Evolutionary conservation across 257 asterid species (phyloP).

Genomic region (Solanum bulbocastanum): DNA sequence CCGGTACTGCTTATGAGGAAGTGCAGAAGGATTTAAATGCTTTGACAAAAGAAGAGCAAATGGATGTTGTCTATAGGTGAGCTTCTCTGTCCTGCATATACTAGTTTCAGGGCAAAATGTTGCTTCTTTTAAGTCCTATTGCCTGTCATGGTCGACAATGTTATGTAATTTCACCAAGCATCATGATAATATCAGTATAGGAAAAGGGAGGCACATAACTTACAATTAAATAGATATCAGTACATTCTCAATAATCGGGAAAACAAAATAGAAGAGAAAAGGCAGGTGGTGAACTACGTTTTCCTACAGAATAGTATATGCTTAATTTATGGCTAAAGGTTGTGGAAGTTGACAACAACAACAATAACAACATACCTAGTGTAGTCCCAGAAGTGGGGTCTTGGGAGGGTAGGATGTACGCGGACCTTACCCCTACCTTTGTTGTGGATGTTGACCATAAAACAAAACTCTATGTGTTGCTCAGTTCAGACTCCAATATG

Average conservation of each 20-base stretch:
- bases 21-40: slow-evolving; percentile 69
- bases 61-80: slow-evolving; percentile 78
- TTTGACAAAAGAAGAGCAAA: slow-evolving; percentile 79
- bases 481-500: not conserved
- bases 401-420: not conserved
- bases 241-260: not conserved
- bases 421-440: not conserved
- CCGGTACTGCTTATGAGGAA: slow-evolving; percentile 39
- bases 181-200: not conserved
- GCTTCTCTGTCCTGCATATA: slow-evolving; percentile 6
- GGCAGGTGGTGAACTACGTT: not conserved
- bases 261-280: not conserved
- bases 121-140: not conserved
- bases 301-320: not conserved
- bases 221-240: not conserved
- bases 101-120: not conserved
- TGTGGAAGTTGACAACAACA: not conserved
- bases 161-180: not conserved
- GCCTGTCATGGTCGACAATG: not conserved
- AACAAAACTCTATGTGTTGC: not conserved
- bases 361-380: not conserved
- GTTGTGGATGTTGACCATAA: not conserved
- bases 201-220: not conserved
- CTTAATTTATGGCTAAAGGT: not conserved
- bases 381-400: not conserved